Base-by-base conservation (phyloP, 345 rosid genomes). In the Xanthoceras sorbifolium region DNA sequence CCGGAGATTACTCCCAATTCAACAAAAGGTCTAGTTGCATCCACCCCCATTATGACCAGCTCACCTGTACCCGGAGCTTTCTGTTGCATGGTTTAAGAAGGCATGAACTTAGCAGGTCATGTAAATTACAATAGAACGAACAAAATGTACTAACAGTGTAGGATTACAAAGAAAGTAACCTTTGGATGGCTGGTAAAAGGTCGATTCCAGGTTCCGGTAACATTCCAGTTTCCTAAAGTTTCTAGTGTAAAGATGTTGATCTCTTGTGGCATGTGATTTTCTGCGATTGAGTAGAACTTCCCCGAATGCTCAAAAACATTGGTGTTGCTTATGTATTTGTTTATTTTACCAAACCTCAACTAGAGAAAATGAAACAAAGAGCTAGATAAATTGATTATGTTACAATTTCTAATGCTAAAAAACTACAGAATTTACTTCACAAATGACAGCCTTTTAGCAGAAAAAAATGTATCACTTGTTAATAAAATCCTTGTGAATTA, bases 121-220 rank as follows among this genome's bases (percentile, higher is more conserved):
- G 20, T 29, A 70, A 70, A 20, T 9, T 26, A 69, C 36, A 69
- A 55, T 40, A 8, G n/a, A n/a, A n/a, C n/a, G 31, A 14, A 28
- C 59, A 69, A 14, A 69, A 44, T 28, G 2, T 18, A 26, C 14
- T n/a, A n/a, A 60, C 3, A 23, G 74, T 22, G 29, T 0, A 71
- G 6, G 0, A 40, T 0, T 72, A 32, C 31, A 10, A 14, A 55
- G 3, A 74, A 4, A n/a, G n/a, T 3, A 26, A 87, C 91, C 89
- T 88, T 88, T 12, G 89, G 89, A 73, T 86, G 89, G 60, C 83
- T 73, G 3, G 85, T 85, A 40, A 85, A 88, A 11, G 89, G 87
- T 17, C 85, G 78, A 22, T 46, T 64, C 91, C 91, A 84, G 28
- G 76, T 78, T 65, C 84, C 86, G 10, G 76, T 50, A 14, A 82